These are phyloP conservation scores for Hypoxylon perforatum DNA, from an alignment of 495 filamentous ascomycete genomes.

Conservation along the genomic window DNA sequence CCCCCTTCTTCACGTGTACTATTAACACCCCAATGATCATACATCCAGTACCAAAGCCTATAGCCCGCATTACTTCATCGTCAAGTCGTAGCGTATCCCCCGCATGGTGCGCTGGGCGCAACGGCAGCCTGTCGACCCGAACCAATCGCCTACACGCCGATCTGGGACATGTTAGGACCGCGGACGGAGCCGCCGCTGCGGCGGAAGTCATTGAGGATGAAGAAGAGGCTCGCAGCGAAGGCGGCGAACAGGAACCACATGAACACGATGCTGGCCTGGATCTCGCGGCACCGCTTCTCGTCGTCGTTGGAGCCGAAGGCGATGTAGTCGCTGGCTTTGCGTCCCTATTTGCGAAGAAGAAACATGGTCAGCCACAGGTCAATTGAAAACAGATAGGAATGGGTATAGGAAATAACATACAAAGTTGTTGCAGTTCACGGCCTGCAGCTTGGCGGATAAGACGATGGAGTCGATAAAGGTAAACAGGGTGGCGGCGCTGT, in stretches of 20 bases:
- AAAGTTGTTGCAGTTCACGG: conserved; percentile 53
- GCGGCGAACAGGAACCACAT: conserved; percentile 61
- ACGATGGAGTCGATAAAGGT: conserved; percentile 59
- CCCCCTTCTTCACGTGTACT: conserved; percentile 1
- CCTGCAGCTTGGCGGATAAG: conserved; percentile 58
- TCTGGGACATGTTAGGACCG: conserved; percentile 59
- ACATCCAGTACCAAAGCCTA: conserved; percentile 10
- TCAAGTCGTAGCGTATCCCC: conserved; percentile 23
- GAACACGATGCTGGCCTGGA: conserved; percentile 61
- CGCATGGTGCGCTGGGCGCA: too few species aligned
- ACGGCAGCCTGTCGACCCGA: conserved; percentile 12
- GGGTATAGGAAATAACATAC: conserved; percentile 16
- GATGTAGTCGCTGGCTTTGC: conserved; percentile 53
- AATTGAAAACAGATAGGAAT: too few species aligned
- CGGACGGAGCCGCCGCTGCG: conserved; percentile 54
- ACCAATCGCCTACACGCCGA: conserved; percentile 51
- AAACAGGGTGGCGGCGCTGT: conserved; percentile 55
- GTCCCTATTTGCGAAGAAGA: conserved; percentile 35
- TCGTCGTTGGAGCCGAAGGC: conserved; percentile 57
- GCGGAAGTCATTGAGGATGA: conserved; percentile 52
- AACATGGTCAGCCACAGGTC: too few species aligned
- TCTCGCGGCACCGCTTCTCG: conserved; percentile 60
- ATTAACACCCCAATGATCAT: conserved; percentile 8
- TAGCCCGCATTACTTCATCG: conserved; percentile 13
- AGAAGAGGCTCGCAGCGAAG: conserved; percentile 47